Evolutionary conservation across 306 rosid genomes (phyloP), one percentile per base, ranked within the genome.

Genomic region (Ormosia emarginata): DNA sequence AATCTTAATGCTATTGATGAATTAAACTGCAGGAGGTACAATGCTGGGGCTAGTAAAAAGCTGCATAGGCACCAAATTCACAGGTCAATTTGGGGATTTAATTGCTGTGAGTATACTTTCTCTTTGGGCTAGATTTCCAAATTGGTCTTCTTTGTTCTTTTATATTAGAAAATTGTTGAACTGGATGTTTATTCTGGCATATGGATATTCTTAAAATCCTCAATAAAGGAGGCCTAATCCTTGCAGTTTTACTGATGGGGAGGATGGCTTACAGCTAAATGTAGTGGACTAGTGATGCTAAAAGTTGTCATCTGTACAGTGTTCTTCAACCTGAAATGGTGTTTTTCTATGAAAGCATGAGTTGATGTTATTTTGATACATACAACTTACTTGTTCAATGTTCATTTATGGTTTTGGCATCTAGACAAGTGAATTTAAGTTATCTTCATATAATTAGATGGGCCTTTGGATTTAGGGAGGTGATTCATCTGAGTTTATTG

Each of bases 1-100:
- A 68, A 52, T 62, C 40, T 56, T 12, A 47, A 14, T 67, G 32
- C 81, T 67, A 76, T 80, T 79, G 71, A 70, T 86, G 67, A 68
- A 83, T 85, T 77, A 57, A 62, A 49, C 79, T 83, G 86, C 89
- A 96, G 99, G 98, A 81, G 83, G 79, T 69, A 83, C 93, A 78
- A 85, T 96, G 97, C 84, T 96, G 87, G 97, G 97, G 77, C 88
- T 96, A 75, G 97, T 96, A 11, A 96, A 91, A 85, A 93, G 99
- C 87, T 93, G 99, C 87, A 92, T 94, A 5, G 97, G 99, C 46
- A 96, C 99, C 79, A 96, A 96, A 75, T 96, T 96, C 79, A 96
- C 99, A 1, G 75, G 97, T 78, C 99, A 96, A 83, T 96, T 93
- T 46, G 99, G 99, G 53, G 97, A 96, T 87, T 82, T 96, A 64